Conservation (phyloP, 2,329 filamentous ascomycete species). For the Sporothrix schenckii region DNA sequence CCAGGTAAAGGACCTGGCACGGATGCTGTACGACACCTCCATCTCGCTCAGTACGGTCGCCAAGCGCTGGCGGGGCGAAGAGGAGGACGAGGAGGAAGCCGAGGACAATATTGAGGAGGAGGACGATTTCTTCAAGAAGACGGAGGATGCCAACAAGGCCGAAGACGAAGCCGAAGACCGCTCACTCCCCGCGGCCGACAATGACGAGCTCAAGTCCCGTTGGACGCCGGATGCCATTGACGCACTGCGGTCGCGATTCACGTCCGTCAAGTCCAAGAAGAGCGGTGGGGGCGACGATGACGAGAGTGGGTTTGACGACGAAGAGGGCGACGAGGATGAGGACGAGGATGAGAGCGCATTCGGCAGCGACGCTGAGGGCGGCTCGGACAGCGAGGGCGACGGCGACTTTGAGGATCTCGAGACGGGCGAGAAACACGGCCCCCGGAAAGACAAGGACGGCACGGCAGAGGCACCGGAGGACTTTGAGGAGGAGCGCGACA, state of each 20-base stretch:
- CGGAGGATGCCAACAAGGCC: slow-evolving; percentile 63
- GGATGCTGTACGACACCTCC: slow-evolving; percentile 84
- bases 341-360: slow-evolving; percentile 44
- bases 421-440: slow-evolving; percentile 65
- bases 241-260: slow-evolving; percentile 72
- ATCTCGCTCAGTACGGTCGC: slow-evolving; percentile 76
- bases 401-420: slow-evolving; percentile 86
- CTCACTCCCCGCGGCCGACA: slow-evolving; percentile 76
- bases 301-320: slow-evolving; percentile 62
- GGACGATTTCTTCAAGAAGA: slow-evolving; percentile 68
- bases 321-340: slow-evolving; percentile 53
- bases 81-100: slow-evolving; percentile 50
- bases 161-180: slow-evolving; percentile 85
- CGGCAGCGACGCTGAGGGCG: slow-evolving; percentile 53
- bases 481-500: slow-evolving; percentile 86
- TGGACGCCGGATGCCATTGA: slow-evolving; percentile 85
- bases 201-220: slow-evolving; percentile 77
- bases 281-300: slow-evolving; percentile 63
- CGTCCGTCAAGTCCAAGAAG: slow-evolving; percentile 49
- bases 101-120: slow-evolving; percentile 55
- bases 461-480: slow-evolving; percentile 58
- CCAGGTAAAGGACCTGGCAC: slow-evolving; percentile 78
- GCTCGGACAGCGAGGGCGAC: slow-evolving; percentile 70
- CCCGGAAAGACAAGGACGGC: slow-evolving; percentile 57
- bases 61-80: slow-evolving; percentile 75